These are phyloP conservation scores for Erysimum cheiranthoides DNA, from an alignment of 345 rosid species.

Conservation along the genomic window DNA sequence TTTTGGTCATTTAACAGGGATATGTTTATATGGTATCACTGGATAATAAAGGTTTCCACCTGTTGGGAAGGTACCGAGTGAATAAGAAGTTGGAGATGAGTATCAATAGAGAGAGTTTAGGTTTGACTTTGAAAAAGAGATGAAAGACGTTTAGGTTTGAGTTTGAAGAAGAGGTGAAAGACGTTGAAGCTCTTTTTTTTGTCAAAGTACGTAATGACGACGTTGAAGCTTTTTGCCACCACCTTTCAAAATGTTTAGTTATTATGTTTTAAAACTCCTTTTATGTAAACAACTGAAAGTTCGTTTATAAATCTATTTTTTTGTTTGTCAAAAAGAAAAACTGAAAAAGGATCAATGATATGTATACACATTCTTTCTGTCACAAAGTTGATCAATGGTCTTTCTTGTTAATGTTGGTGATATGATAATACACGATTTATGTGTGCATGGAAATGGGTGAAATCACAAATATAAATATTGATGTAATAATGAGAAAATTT, in stretches of 20 bases:
- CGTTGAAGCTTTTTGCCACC: conserved; percentile 55
- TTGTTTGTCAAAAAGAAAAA: too few species aligned
- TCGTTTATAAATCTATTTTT: too few species aligned
- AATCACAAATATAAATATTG: too few species aligned
- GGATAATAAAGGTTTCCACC: conserved; percentile 65
- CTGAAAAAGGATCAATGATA: too few species aligned
- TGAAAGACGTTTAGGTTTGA: conserved; percentile 51
- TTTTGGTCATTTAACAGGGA: neutral
- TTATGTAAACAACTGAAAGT: too few species aligned
- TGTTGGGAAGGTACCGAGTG: conserved; percentile 63
- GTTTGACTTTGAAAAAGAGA: conserved; percentile 63
- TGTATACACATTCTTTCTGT: too few species aligned
- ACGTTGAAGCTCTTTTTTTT: conserved; percentile 35
- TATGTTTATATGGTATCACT: conserved; percentile 63
- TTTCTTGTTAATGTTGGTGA: neutral
- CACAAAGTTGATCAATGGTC: too few species aligned
- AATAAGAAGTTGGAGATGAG: conserved; percentile 45
- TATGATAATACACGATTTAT: neutral
- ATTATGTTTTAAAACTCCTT: too few species aligned
- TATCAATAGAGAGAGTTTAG: conserved; percentile 74
- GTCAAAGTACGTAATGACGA: too few species aligned
- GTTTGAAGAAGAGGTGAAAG: conserved; percentile 62
- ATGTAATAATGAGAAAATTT: too few species aligned
- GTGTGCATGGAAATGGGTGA: too few species aligned
- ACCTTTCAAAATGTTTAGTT: too few species aligned